These are phyloP conservation scores for Magnusiomyces fungicola DNA, from an alignment of 1,139 yeast species.

Conservation along the genomic window DNA sequence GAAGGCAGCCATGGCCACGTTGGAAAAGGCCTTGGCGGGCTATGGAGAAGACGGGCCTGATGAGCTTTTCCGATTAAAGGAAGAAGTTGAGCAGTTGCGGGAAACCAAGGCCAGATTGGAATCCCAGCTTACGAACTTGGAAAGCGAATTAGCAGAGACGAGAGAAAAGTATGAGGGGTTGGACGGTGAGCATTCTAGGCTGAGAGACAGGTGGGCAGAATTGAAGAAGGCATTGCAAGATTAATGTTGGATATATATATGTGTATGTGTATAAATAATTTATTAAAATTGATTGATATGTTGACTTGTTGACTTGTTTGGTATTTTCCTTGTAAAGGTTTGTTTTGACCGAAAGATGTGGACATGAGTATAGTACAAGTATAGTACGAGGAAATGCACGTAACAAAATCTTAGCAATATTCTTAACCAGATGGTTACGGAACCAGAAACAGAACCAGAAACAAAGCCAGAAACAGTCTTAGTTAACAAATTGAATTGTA, in stretches of 20 bases:
- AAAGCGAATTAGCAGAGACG: slow-evolving; percentile 29
- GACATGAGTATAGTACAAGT: no score
- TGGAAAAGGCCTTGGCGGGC: slow-evolving; percentile 29
- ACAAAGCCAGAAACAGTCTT: no score
- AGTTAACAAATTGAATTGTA: no score
- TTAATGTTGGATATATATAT: neutral
- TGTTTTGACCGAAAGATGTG: no score
- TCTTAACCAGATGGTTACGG: no score
- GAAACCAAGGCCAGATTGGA: slow-evolving; percentile 32
- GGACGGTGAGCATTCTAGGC: slow-evolving; percentile 19
- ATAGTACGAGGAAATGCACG: no score
- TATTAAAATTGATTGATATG: no score
- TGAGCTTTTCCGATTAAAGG: slow-evolving; percentile 40
- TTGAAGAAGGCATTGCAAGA: slow-evolving; percentile 32
- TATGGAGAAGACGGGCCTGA: slow-evolving; percentile 14
- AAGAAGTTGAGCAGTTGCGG: slow-evolving; percentile 36
- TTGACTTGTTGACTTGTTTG: no score
- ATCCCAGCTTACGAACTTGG: slow-evolving; percentile 29
- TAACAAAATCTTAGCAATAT: no score
- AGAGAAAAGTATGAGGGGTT: slow-evolving; percentile 17
- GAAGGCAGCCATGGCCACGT: slow-evolving; percentile 44
- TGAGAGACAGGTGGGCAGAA: slow-evolving; percentile 26
- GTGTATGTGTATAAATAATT: no score
- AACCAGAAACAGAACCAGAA: no score
- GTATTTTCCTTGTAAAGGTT: no score